phyloP scores from a whole-genome alignment of 345 rosid species.

The Raphanus raphanistrum region DNA sequence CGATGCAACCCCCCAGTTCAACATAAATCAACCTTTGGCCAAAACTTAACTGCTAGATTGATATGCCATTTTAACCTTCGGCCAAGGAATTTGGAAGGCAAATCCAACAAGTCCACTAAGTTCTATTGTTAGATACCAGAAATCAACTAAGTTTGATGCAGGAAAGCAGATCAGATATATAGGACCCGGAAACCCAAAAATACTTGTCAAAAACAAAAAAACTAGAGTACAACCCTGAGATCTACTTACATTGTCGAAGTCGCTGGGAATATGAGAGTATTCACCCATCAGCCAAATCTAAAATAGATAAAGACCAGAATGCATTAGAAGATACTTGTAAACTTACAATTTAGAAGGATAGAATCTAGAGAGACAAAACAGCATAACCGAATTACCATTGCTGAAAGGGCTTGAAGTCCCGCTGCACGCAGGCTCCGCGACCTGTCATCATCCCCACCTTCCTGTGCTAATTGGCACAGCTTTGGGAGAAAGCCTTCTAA shows the following conservation, averaged over 20 bases:
- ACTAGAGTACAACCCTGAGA: slow-evolving; percentile 7
- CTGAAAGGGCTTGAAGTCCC: slow-evolving; percentile 85
- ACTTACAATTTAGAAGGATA: slow-evolving; percentile 3
- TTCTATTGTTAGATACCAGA: neutral
- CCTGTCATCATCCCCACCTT: slow-evolving; percentile 74
- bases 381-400: slow-evolving; percentile 60
- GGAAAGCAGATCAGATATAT: neutral
- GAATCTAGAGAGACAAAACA: slow-evolving; percentile 2
- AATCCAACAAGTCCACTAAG: neutral
- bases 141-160: neutral
- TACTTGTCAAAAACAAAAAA: neutral
- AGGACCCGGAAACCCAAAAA: slow-evolving; percentile 3
- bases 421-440: slow-evolving; percentile 59
- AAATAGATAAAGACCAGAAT: slow-evolving; percentile 39
- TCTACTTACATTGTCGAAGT: slow-evolving; percentile 42
- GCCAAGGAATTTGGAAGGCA: neutral
- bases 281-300: slow-evolving; percentile 57
- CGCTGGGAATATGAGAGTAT: slow-evolving; percentile 56
- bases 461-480: slow-evolving; percentile 80
- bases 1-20: neutral
- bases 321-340: slow-evolving; percentile 30
- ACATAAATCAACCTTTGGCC: neutral
- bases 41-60: neutral
- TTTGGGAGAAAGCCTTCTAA: slow-evolving; percentile 89
- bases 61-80: neutral